Percentiles rank a stretch among this genome's conserved stretches.
These are phyloP conservation scores for Nelumbo lutea DNA, from an alignment of 164 flowering plant species.

Conservation along the genomic window DNA sequence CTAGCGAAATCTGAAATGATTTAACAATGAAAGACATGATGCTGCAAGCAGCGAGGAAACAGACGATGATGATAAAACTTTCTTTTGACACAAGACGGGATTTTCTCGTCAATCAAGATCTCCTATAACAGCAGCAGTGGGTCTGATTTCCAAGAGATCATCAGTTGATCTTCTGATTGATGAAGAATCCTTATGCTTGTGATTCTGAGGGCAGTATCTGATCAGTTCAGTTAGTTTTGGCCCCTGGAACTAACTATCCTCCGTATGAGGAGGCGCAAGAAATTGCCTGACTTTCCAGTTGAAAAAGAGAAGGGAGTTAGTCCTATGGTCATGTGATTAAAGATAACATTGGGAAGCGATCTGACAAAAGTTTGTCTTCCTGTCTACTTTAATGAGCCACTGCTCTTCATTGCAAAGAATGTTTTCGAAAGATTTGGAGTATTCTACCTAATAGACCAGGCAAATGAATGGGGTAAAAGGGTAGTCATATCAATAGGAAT, in stretches of 20 bases:
- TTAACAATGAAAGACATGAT: not conserved
- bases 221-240: not conserved
- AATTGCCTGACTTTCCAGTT: not conserved
- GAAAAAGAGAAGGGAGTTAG: not conserved
- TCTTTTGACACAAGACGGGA: not conserved
- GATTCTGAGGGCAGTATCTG: not conserved
- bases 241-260: not conserved
- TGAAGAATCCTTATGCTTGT: not conserved
- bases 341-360: slow-evolving; percentile 23
- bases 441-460: slow-evolving; percentile 90
- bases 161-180: slow-evolving; percentile 18
- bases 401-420: slow-evolving; percentile 91
- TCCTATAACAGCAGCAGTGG: not conserved
- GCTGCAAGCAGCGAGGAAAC: slow-evolving; percentile 15
- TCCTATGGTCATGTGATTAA: slow-evolving; percentile 13
- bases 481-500: slow-evolving; percentile 35
- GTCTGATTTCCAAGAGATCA: not conserved
- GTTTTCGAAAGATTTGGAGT: slow-evolving; percentile 95
- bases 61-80: slow-evolving; percentile 2
- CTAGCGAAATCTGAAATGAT: not conserved
- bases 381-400: slow-evolving; percentile 24
- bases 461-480: slow-evolving; percentile 87
- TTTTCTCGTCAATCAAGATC: not conserved
- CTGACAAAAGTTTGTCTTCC: slow-evolving; percentile 24
- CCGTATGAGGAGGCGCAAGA: not conserved